phyloP scores from a whole-genome alignment of 1,139 yeast species.

The Pichia sp. region DNA sequence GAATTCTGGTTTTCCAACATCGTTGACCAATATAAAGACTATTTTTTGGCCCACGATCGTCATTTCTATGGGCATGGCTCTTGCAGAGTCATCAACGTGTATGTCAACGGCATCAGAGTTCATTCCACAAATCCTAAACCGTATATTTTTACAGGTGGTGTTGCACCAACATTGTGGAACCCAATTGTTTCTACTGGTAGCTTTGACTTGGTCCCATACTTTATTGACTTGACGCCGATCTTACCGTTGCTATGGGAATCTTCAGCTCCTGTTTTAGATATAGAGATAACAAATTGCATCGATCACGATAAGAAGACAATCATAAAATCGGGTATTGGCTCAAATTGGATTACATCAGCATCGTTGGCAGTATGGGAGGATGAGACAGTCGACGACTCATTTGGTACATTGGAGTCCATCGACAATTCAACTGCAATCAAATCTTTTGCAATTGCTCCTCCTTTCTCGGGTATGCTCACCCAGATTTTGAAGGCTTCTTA shows the following conservation, averaged over 20 bases:
- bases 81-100: slow-evolving; percentile 51
- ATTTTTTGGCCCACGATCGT: slow-evolving; percentile 39
- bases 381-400: slow-evolving; percentile 35
- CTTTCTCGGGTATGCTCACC: slow-evolving; percentile 35
- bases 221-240: slow-evolving; percentile 63
- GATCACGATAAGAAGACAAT: slow-evolving; percentile 35
- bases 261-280: slow-evolving; percentile 34
- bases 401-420: slow-evolving; percentile 39
- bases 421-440: slow-evolving; percentile 31
- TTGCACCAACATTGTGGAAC: slow-evolving; percentile 73
- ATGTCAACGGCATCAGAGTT: slow-evolving; percentile 46
- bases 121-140: slow-evolving; percentile 55
- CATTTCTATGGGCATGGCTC: slow-evolving; percentile 61
- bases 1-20: slow-evolving; percentile 81
- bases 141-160: slow-evolving; percentile 71
- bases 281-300: slow-evolving; percentile 58
- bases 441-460: slow-evolving; percentile 34
- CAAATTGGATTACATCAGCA: slow-evolving; percentile 71
- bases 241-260: slow-evolving; percentile 57
- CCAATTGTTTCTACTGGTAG: slow-evolving; percentile 73
- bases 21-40: slow-evolving; percentile 43
- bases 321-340: slow-evolving; percentile 40
- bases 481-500: slow-evolving; percentile 40
- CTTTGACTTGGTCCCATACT: slow-evolving; percentile 64
- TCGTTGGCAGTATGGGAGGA: slow-evolving; percentile 62